These are phyloP conservation scores for Pleurotus citrinopileatus DNA, from an alignment of 768 basidiomycete species.

Conservation along the genomic window DNA sequence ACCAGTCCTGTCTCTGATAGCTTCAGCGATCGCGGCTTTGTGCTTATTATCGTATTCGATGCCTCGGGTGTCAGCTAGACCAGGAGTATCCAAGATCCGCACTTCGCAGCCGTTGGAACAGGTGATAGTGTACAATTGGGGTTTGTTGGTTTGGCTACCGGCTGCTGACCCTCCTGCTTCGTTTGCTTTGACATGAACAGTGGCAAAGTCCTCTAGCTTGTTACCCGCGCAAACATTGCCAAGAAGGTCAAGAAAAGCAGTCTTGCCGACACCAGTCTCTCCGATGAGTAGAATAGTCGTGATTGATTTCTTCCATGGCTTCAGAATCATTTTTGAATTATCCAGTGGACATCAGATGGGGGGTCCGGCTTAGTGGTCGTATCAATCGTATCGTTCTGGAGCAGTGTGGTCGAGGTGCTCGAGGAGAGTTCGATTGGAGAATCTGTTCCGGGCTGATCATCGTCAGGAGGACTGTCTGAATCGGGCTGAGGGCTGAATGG, in stretches of 20 bases:
- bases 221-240: conserved; percentile 15
- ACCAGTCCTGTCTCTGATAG: conserved; percentile 16
- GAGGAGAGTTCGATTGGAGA: no score
- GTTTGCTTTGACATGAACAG: conserved; percentile 8
- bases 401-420: background rate
- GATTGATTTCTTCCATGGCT: conserved; percentile 4
- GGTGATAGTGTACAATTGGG: conserved; percentile 12
- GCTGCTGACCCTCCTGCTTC: conserved; percentile 12
- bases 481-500: no score
- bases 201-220: conserved; percentile 4
- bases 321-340: background rate
- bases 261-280: conserved; percentile 19
- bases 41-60: conserved; percentile 21
- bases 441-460: no score
- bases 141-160: conserved; percentile 15
- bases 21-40: conserved; percentile 20
- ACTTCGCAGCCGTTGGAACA: conserved; percentile 13
- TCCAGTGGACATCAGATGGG: background rate
- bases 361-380: background rate
- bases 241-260: conserved; percentile 15
- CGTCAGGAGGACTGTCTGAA: no score
- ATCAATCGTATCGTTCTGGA: background rate
- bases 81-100: conserved; percentile 25
- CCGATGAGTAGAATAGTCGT: conserved; percentile 12
- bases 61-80: conserved; percentile 26